Evolutionary conservation across 257 asterid genomes (phyloP).

Genomic region (Hygrophila difformis): DNA sequence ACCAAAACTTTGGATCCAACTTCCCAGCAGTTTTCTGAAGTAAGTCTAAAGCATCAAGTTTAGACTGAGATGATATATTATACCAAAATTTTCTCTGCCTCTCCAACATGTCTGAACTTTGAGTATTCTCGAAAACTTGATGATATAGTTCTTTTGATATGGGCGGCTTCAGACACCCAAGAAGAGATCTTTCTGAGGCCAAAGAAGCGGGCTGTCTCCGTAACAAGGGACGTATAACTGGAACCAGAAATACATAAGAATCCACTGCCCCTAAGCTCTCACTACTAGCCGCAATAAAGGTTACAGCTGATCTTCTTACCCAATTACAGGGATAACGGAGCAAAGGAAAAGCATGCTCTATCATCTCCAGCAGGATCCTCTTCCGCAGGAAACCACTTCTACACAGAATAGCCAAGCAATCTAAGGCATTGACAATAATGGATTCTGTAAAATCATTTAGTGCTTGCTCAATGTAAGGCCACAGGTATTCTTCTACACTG

Average conservation of each 20-base stretch:
- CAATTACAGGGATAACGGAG: slow-evolving; percentile 90
- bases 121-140: slow-evolving; percentile 67
- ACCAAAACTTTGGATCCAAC: slow-evolving; percentile 65
- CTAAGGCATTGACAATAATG: slow-evolving; percentile 85
- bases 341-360: slow-evolving; percentile 83
- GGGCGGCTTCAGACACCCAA: slow-evolving; percentile 81
- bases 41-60: slow-evolving; percentile 58
- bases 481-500: slow-evolving; percentile 96
- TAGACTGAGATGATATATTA: slow-evolving; percentile 64
- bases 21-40: slow-evolving; percentile 63
- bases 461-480: slow-evolving; percentile 98
- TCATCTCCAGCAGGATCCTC: slow-evolving; percentile 84
- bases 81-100: slow-evolving; percentile 98
- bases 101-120: slow-evolving; percentile 94
- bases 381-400: slow-evolving; percentile 79
- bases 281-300: slow-evolving; percentile 85
- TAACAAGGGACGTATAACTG: slow-evolving; percentile 77
- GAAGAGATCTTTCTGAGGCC: slow-evolving; percentile 77
- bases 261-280: slow-evolving; percentile 94
- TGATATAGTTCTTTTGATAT: slow-evolving; percentile 71
- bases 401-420: slow-evolving; percentile 89
- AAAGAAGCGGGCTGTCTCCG: slow-evolving; percentile 94
- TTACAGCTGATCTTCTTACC: slow-evolving; percentile 76
- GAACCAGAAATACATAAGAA: slow-evolving; percentile 92
- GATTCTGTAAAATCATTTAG: slow-evolving; percentile 76